phyloP scores from a whole-genome alignment of 495 filamentous ascomycete species.

The Bacidia rubella region DNA sequence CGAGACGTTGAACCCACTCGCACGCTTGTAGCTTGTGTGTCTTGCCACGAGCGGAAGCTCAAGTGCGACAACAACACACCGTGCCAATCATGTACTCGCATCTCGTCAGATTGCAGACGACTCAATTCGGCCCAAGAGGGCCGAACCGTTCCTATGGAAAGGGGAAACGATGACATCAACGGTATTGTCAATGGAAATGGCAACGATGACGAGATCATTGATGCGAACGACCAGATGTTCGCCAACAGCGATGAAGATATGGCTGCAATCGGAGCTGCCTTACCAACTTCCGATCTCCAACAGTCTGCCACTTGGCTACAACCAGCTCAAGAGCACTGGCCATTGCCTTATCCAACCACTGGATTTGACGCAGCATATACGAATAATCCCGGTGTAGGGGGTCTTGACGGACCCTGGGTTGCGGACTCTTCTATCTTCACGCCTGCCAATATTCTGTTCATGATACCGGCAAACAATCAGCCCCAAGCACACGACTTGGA shows the following conservation, averaged over 20 bases:
- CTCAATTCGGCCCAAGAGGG: background rate
- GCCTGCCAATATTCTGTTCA: background rate
- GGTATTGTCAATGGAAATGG: background rate
- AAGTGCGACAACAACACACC: slow-evolving; percentile 19
- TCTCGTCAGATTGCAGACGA: slow-evolving; percentile 1
- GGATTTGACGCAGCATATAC: background rate
- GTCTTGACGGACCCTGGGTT: background rate
- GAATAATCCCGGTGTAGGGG: background rate
- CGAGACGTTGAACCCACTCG: background rate
- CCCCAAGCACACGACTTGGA: background rate
- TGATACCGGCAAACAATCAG: background rate
- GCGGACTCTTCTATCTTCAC: background rate
- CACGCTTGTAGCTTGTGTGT: slow-evolving; percentile 13
- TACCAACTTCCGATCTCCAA: background rate
- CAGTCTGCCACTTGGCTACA: background rate
- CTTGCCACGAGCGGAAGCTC: slow-evolving; percentile 17
- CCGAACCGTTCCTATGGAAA: no score
- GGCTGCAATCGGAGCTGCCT: slow-evolving; percentile 11
- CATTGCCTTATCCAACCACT: background rate
- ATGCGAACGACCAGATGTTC: background rate
- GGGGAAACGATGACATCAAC: no score
- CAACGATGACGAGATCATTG: background rate
- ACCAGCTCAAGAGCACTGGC: background rate
- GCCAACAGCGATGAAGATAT: background rate
- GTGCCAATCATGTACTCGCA: slow-evolving; percentile 18